Conservation (phyloP, 108 stramenopile species). For the Schizochytrium sp. region DNA sequence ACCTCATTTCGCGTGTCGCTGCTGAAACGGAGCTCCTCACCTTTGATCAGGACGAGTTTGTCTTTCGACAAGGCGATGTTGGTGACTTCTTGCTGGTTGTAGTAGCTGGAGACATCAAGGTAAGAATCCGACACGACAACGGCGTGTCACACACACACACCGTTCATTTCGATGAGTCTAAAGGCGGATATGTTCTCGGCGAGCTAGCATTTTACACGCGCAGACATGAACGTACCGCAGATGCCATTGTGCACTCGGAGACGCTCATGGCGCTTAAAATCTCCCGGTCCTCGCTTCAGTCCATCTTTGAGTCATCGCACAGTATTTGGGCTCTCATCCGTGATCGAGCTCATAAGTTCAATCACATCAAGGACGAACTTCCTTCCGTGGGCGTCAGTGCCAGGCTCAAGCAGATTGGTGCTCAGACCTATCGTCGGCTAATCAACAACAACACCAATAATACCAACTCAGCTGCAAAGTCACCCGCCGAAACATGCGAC, state of each 20-base stretch:
- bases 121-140: background rate
- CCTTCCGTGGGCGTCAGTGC: background rate
- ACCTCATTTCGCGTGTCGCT: background rate
- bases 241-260: background rate
- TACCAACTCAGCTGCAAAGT: background rate
- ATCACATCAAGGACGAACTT: background rate
- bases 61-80: background rate
- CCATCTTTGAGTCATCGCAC: background rate
- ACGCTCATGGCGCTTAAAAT: background rate
- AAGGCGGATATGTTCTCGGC: background rate
- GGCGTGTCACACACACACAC: background rate
- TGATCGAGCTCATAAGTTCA: background rate
- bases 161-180: background rate
- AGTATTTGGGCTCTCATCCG: background rate
- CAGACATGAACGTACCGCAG: background rate
- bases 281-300: background rate
- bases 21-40: background rate
- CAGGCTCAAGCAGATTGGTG: background rate
- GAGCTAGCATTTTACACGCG: background rate
- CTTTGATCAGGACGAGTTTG: background rate
- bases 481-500: background rate
- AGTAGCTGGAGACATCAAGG: background rate
- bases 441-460: too few relatives aligned
- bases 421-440: background rate
- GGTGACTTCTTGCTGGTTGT: background rate